Evolutionary conservation across 2,329 filamentous ascomycete species (phyloP).

Genomic region (Curvularia eragrostidis): DNA sequence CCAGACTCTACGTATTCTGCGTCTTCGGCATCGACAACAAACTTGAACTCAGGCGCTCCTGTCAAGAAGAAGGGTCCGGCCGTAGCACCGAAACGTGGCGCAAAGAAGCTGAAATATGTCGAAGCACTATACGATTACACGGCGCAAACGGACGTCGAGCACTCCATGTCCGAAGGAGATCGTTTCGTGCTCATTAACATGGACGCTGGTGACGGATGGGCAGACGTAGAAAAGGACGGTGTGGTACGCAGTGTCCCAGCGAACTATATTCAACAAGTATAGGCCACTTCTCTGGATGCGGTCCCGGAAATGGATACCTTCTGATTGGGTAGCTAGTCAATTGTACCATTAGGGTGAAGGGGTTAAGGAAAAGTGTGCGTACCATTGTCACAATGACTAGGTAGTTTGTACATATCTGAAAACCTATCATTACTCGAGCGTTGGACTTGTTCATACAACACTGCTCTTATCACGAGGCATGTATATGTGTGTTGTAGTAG

Average conservation of each 20-base stretch:
- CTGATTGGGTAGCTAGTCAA: conserved; percentile 3
- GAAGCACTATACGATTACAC: conserved; percentile 92
- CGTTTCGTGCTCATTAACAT: conserved; percentile 87
- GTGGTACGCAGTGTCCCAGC: conserved; percentile 88
- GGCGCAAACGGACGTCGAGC: conserved; percentile 84
- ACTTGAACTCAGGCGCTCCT: conserved; percentile 46
- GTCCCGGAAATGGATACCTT: conserved; percentile 20
- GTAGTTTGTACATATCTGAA: conserved; percentile 16
- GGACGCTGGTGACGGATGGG: conserved; percentile 94
- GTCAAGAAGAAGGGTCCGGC: conserved; percentile 88
- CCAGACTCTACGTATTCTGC: conserved; percentile 71
- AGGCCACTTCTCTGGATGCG: conserved; percentile 27
- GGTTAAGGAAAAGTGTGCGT: neutral
- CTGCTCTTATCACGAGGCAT: neutral
- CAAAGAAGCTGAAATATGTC: conserved; percentile 92
- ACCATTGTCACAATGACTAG: neutral
- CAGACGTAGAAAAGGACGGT: conserved; percentile 92
- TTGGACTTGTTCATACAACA: neutral
- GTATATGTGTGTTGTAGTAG: conserved; percentile 8
- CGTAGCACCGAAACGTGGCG: conserved; percentile 87
- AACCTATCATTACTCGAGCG: neutral
- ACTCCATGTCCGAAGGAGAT: conserved; percentile 90
- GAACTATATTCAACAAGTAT: conserved; percentile 85
- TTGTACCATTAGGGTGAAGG: neutral
- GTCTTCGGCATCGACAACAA: conserved; percentile 75